Base-by-base conservation (phyloP, 441 rosid species). In the Sinapis alba region DNA sequence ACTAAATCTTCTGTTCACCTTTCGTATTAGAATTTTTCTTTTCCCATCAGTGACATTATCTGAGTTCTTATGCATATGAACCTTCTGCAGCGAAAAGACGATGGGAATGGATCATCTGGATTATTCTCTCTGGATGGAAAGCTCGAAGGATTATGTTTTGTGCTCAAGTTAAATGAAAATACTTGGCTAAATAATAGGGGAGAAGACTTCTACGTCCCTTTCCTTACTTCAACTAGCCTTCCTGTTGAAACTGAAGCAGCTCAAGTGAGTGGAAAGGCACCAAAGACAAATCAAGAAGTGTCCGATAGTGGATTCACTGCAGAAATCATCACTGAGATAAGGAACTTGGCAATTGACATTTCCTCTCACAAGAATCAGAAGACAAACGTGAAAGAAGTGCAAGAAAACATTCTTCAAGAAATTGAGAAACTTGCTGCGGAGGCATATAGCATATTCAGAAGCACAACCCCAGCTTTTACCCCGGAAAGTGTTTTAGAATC, bases 361-460 rank as follows among this genome's bases (percentile, higher is more conserved):
- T 86, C 90, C 62, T 68, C 86, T 58, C 87, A 86, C 62, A 89
- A 85, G 78, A 81, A 63, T 62, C 85, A 65, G 82, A 83, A 73
- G 76, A 83, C 77, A 15, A 86, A 91, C 78, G 86, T 81, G 38
- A 95, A 87, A 84, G 95, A 85, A 84, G 88, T 79, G 73, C 93
- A 95, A 56, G 91, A 84, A 85, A 88, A 82, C 75, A 93, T 95
- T 86, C 97, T 95, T 65, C 91, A 86, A 72, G 98, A 95, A 79
- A 95, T 95, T 68, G 99, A 95, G 84, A 92, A 89, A 80, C 85
- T 95, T 85, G 99, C 99, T 76, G 97, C 99, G 20, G 98, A 95
- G 86, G 99, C 99, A 56, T 95, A 95, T 76, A 87, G 95, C 77
- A 95, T 95, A 67, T 95, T 92, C 83, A 84, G 97, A 84, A 89